These are phyloP conservation scores for Echites panduratus DNA, from an alignment of 257 asterid genomes.

Conservation along the genomic window DNA sequence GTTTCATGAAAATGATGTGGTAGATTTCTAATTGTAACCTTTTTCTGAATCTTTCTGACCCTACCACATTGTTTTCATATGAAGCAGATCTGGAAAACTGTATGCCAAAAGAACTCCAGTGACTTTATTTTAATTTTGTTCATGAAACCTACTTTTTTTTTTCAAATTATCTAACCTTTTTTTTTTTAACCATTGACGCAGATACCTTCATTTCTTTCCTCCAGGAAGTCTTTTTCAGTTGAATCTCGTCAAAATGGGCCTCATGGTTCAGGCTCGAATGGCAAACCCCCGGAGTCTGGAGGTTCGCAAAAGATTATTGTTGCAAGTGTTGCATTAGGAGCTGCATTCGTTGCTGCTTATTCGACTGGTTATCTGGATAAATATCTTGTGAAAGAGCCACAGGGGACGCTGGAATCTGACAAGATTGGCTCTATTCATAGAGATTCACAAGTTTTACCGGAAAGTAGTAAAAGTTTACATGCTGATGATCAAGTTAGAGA, in stretches of 20 bases:
- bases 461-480: constrained; percentile 23
- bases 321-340: constrained; percentile 68
- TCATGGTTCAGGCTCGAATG: constrained; percentile 32
- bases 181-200: constrained; percentile 35
- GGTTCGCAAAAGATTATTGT: constrained; percentile 48
- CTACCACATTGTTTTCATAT: neutral
- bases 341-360: constrained; percentile 63
- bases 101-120: neutral
- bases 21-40: neutral
- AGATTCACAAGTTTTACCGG: constrained; percentile 24
- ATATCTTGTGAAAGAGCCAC: constrained; percentile 46
- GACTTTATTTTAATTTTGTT: constrained; percentile 8
- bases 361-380: constrained; percentile 58
- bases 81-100: neutral
- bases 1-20: neutral
- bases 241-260: constrained; percentile 42
- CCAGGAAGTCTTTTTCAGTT: constrained; percentile 66
- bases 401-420: constrained; percentile 29
- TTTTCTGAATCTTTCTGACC: neutral
- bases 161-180: neutral
- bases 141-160: neutral
- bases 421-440: constrained; percentile 21
- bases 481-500: constrained; percentile 28
- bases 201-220: constrained; percentile 80
- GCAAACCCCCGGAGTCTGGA: constrained; percentile 40